These are phyloP conservation scores for Mycena belliarum DNA, from an alignment of 768 basidiomycete genomes.

Conservation along the genomic window DNA sequence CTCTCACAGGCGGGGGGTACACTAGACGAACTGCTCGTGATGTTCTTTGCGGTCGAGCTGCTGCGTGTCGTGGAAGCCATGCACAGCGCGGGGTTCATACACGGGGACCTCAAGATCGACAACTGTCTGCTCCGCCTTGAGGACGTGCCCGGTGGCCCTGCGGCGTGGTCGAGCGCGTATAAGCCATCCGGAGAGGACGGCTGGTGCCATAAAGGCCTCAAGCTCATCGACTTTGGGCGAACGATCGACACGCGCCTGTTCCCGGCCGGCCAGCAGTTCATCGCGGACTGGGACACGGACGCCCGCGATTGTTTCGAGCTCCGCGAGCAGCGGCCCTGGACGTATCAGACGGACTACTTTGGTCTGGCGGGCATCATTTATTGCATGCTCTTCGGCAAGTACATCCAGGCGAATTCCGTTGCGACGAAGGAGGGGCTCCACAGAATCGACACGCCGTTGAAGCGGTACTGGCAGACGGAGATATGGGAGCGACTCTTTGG, in stretches of 20 bases:
- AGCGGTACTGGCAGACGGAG: slow-evolving; percentile 93
- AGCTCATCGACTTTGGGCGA: slow-evolving; percentile 96
- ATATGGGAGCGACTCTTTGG: slow-evolving; percentile 87
- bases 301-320: slow-evolving; percentile 92
- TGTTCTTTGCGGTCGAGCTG: slow-evolving; percentile 95
- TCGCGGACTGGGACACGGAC: slow-evolving; percentile 88
- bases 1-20: slow-evolving; percentile 78
- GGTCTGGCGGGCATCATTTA: slow-evolving; percentile 94
- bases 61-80: slow-evolving; percentile 80
- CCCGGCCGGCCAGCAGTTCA: slow-evolving; percentile 75
- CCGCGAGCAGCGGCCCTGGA: slow-evolving; percentile 83
- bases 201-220: slow-evolving; percentile 87
- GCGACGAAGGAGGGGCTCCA: slow-evolving; percentile 43
- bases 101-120: slow-evolving; percentile 98
- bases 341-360: slow-evolving; percentile 93
- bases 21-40: slow-evolving; percentile 89
- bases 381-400: slow-evolving; percentile 96
- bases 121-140: slow-evolving; percentile 95
- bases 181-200: slow-evolving; percentile 77
- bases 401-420: slow-evolving; percentile 77
- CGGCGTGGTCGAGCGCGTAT: slow-evolving; percentile 77
- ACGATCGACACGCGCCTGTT: slow-evolving; percentile 86
- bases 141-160: slow-evolving; percentile 69
- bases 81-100: slow-evolving; percentile 84
- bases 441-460: slow-evolving; percentile 77